Evolutionary conservation across 169 alveolate species (phyloP), one percentile per base, ranked within the genome.

Genomic region (Cytauxzoon felis): DNA sequence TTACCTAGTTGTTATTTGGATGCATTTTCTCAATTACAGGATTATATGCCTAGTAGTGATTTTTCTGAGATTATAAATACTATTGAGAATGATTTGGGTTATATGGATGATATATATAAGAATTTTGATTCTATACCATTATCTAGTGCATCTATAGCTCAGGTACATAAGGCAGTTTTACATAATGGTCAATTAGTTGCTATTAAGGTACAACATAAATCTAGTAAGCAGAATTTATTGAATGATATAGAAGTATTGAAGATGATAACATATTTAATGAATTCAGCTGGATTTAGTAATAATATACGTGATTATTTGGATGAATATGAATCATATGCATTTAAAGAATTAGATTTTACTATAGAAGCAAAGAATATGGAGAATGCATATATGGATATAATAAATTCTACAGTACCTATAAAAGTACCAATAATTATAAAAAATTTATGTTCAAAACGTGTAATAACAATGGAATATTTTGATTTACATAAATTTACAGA

Each of bases 401-500:
- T 82, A 70, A 62, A 67, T 32, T 83, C 96, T 16, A 87, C 82
- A 4, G 80, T 92, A 16, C 90, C 83, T 40, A 67, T 90, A 30
- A 58, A 64, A 33, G 82, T 92, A 32, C 97, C 97, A 0, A 69
- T 69, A 60, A 68, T 81, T 34, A 88, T 82, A 67, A 79, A 89
- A 45, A 80, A 90, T 29, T 80, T 81, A 70, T 70, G 91, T 21
- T 63, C 93, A 16, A 63, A 84, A 42, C 76, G 82, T 34, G 92
- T 93, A 9, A 61, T 93, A 51, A 92, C 93, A 45, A 92, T 93
- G 97, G 94, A 93, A 72, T 90, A 62, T 81, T 80, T 90, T 27
- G 83, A 92, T 38, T 93, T 95, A 18, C 82, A 90, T 78, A 93
- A 90, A 56, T 87, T 91, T 62, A 92, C 95, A 4, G 95, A 93